phyloP scores from a whole-genome alignment of 2,329 filamentous ascomycete species.

The Kalaharituber pfeilii region DNA sequence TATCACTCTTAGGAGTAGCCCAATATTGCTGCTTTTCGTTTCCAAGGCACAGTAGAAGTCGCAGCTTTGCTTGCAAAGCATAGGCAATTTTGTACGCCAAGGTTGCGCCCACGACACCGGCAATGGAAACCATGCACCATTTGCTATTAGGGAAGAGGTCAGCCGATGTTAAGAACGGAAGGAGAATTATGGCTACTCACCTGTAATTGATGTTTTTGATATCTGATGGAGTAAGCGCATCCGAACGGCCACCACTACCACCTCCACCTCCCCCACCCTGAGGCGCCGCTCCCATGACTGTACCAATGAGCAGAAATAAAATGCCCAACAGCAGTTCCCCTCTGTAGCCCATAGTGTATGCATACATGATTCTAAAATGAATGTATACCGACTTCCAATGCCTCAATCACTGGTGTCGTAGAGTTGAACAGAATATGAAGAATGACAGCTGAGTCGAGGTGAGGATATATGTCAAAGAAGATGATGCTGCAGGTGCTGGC shows the following conservation, averaged over 20 bases:
- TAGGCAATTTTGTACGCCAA: slow-evolving; percentile 12
- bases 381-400: not conserved
- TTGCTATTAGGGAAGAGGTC: no score
- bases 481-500: no score
- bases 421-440: not conserved
- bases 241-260: not conserved
- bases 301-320: not conserved
- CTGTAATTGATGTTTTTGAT: not conserved
- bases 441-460: not conserved
- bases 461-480: not conserved
- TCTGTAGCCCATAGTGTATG: not conserved
- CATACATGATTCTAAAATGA: not conserved
- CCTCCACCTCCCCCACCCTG: no score
- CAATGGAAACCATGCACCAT: slow-evolving; percentile 14
- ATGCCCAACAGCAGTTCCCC: not conserved
- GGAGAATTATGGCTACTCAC: not conserved
- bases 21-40: slow-evolving; percentile 72
- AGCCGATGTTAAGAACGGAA: not conserved
- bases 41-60: slow-evolving; percentile 47
- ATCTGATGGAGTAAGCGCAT: not conserved
- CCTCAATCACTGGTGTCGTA: not conserved
- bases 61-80: slow-evolving; percentile 12
- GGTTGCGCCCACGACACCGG: slow-evolving; percentile 12
- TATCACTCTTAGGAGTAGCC: slow-evolving; percentile 35
- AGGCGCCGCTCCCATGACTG: not conserved